Evolutionary conservation across 352 stramenopile genomes (phyloP).

Genomic region (Pythium biforme): DNA sequence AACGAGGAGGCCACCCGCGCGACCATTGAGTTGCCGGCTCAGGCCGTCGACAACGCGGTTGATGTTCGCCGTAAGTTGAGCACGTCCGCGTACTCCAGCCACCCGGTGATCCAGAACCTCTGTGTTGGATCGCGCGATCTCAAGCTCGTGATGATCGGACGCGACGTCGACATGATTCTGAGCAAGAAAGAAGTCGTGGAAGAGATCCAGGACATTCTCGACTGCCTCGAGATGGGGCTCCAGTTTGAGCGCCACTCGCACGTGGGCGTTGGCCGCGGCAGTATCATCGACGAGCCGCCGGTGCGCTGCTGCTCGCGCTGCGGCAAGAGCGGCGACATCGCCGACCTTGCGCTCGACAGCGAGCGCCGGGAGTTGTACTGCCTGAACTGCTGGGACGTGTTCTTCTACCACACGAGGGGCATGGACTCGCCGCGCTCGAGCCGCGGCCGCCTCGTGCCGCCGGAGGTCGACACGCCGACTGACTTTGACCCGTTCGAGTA

Average conservation of each 20-base stretch:
- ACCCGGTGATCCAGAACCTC: conserved; percentile 53
- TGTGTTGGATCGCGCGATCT: conserved; percentile 50
- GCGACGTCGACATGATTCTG: conserved; percentile 49
- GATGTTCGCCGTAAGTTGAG: background rate
- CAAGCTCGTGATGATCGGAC: conserved; percentile 49
- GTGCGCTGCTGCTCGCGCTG: conserved; percentile 51
- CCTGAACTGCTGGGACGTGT: conserved; percentile 75
- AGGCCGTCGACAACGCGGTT: background rate
- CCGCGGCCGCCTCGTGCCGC: conserved; percentile 2
- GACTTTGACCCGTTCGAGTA: conserved; percentile 44
- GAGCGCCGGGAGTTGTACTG: conserved; percentile 54
- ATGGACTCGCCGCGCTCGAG: conserved; percentile 14
- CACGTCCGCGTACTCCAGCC: conserved; percentile 30
- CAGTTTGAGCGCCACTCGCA: conserved; percentile 78
- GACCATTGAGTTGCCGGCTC: background rate
- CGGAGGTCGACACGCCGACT: conserved; percentile 31
- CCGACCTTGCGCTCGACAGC: conserved; percentile 48
- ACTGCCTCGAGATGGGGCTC: conserved; percentile 74
- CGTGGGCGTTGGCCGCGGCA: conserved; percentile 40
- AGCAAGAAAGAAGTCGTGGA: conserved; percentile 75
- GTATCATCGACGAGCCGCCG: conserved; percentile 25
- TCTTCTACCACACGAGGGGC: conserved; percentile 57
- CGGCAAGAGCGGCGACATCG: conserved; percentile 49
- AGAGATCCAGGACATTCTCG: conserved; percentile 78
- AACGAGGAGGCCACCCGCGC: background rate